phyloP scores from a whole-genome alignment of 2,329 filamentous ascomycete species.

The Sodiomyces alkalinus region DNA sequence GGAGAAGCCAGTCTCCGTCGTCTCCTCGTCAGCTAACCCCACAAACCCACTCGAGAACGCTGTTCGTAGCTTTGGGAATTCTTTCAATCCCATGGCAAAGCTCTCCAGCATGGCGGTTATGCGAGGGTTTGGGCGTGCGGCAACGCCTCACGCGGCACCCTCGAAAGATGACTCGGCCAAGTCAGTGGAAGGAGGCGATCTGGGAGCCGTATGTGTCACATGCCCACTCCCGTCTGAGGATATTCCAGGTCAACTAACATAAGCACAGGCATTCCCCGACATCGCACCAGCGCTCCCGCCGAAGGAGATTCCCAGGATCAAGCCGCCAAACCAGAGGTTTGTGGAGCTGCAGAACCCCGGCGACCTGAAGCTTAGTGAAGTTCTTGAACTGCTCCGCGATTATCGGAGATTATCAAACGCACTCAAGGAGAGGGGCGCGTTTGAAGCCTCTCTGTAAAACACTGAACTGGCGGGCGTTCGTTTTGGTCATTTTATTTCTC shows the following conservation, averaged over 20 bases:
- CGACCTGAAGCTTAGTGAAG: conserved; percentile 59
- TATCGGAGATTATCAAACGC: conserved; percentile 56
- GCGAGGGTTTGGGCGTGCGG: conserved; percentile 54
- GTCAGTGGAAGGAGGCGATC: conserved; percentile 35
- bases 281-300: conserved; percentile 38
- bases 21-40: neutral
- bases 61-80: conserved; percentile 65
- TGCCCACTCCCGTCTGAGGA: too few species aligned
- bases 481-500: too few species aligned
- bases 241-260: too few species aligned
- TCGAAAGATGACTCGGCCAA: conserved; percentile 17
- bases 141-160: conserved; percentile 22
- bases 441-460: conserved; percentile 30
- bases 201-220: conserved; percentile 34
- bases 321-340: conserved; percentile 57
- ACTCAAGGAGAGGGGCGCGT: conserved; percentile 46
- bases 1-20: conserved; percentile 14
- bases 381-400: conserved; percentile 55
- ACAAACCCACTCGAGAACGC: conserved; percentile 44
- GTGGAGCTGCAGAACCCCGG: conserved; percentile 55
- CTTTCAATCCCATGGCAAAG: conserved; percentile 69
- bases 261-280: conserved; percentile 41
- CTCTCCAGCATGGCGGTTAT: conserved; percentile 61
- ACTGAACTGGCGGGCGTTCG: too few species aligned
- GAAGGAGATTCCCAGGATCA: conserved; percentile 38